Evolutionary conservation across 176 grass and related monocot species (phyloP).

Genomic region (Leersia perrieri): DNA sequence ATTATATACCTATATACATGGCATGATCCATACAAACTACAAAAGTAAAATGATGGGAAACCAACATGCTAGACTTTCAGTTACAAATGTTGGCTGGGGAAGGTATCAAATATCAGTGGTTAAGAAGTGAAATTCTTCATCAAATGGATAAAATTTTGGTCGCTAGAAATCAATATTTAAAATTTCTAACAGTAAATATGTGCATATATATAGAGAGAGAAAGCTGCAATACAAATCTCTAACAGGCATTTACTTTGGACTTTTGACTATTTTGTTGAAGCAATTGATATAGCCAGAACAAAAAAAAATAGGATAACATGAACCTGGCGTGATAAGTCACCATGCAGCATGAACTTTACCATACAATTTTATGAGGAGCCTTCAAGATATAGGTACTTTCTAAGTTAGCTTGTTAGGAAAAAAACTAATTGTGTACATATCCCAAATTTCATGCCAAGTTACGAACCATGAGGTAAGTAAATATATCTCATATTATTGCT

Average conservation of each 20-base stretch:
- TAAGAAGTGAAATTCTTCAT: background rate
- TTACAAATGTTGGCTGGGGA: background rate
- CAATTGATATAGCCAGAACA: background rate
- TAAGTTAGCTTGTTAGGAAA: background rate
- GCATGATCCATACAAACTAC: constrained; percentile 5
- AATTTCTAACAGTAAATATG: background rate
- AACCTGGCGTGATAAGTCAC: background rate
- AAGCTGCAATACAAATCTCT: background rate
- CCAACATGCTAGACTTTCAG: background rate
- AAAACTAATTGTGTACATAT: background rate
- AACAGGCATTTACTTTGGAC: background rate
- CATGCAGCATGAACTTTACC: background rate
- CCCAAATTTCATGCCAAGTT: constrained; percentile 1
- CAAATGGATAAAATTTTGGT: background rate
- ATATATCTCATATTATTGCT: background rate
- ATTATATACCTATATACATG: background rate
- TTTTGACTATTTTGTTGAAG: background rate
- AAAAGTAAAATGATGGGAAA: background rate
- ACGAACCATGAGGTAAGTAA: background rate
- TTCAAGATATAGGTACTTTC: background rate
- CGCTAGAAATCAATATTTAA: background rate
- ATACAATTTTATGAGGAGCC: background rate
- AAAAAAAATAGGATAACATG: background rate
- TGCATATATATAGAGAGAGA: background rate
- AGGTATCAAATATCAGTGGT: background rate